Evolutionary conservation across 2,329 filamentous ascomycete genomes (phyloP).

Genomic region (Hyphodiscus sp.): DNA sequence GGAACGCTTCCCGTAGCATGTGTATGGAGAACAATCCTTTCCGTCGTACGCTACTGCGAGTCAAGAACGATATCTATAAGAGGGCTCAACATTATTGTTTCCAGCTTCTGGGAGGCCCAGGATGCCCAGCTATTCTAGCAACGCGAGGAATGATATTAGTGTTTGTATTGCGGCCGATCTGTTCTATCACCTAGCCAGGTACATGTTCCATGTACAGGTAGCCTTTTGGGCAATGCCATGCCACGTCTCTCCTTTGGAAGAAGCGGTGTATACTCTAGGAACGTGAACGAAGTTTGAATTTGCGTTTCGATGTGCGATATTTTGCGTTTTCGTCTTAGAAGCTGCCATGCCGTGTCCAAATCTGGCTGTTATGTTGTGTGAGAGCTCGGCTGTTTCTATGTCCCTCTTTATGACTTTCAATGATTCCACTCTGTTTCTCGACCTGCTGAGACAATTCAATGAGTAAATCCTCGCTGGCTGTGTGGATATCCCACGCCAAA

Average conservation of each 20-base stretch:
- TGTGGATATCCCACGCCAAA: conserved; percentile 3
- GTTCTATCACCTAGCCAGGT: conserved; percentile 14
- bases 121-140: too few relatives aligned
- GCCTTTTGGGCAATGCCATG: conserved; percentile 5
- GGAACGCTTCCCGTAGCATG: too few relatives aligned
- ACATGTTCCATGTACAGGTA: conserved; percentile 16
- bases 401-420: conserved; percentile 5
- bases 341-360: conserved; percentile 15
- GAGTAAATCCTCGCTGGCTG: conserved; percentile 11
- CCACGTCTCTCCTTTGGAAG: conserved; percentile 5
- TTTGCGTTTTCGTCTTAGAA: conserved; percentile 19
- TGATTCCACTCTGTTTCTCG: conserved; percentile 4
- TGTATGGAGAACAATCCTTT: too few relatives aligned
- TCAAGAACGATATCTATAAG: too few relatives aligned
- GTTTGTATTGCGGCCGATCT: too few relatives aligned
- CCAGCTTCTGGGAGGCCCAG: too few relatives aligned
- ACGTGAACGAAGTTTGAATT: conserved; percentile 18
- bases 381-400: not conserved
- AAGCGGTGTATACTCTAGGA: conserved; percentile 20
- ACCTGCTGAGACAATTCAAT: conserved; percentile 6
- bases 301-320: conserved; percentile 16
- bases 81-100: too few relatives aligned
- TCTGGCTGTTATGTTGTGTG: conserved; percentile 16
- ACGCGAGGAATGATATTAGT: too few relatives aligned
- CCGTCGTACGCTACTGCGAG: too few relatives aligned